phyloP scores from a whole-genome alignment of 768 basidiomycete species.

The Tubosaeta brunneosetosa region DNA sequence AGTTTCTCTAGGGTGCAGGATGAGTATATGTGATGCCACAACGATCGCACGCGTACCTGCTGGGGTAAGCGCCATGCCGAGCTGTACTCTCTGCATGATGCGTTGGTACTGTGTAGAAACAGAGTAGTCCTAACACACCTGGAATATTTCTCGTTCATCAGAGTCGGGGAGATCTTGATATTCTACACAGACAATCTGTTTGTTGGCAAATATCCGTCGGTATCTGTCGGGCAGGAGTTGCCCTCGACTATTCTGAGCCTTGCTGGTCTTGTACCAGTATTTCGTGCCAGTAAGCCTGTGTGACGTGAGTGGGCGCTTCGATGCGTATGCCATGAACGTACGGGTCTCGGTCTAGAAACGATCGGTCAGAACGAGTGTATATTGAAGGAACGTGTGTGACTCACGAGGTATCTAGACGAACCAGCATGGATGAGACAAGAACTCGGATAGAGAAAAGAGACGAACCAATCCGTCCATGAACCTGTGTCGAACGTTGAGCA shows the following conservation, averaged over 20 bases:
- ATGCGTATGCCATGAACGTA: constrained; percentile 24
- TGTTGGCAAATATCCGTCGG: constrained; percentile 58
- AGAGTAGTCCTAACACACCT: constrained; percentile 37
- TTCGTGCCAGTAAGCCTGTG: constrained; percentile 35
- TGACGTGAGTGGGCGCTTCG: neutral
- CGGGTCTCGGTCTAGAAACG: constrained; percentile 40
- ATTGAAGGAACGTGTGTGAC: constrained; percentile 10
- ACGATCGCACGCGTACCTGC: constrained; percentile 39
- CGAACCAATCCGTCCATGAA: constrained; percentile 69
- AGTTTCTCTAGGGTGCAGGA: constrained; percentile 48
- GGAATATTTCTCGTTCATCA: constrained; percentile 67
- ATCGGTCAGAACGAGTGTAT: neutral
- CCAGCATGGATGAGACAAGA: constrained; percentile 5
- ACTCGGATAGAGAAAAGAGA: constrained; percentile 10
- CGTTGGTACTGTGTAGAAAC: neutral
- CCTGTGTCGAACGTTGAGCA: constrained; percentile 27
- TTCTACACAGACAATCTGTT: constrained; percentile 63
- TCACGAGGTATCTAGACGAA: constrained; percentile 51
- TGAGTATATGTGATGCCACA: neutral
- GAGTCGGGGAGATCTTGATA: constrained; percentile 54
- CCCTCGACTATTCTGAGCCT: constrained; percentile 15
- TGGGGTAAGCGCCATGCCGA: constrained; percentile 72
- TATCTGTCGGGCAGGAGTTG: constrained; percentile 51
- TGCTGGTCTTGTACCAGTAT: constrained; percentile 44
- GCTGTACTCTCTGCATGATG: constrained; percentile 58